Percentiles rank a stretch among this genome's conserved stretches.
These are phyloP conservation scores for Blastobotrys elegans DNA, from an alignment of 1,139 yeast species.

Conservation along the genomic window DNA sequence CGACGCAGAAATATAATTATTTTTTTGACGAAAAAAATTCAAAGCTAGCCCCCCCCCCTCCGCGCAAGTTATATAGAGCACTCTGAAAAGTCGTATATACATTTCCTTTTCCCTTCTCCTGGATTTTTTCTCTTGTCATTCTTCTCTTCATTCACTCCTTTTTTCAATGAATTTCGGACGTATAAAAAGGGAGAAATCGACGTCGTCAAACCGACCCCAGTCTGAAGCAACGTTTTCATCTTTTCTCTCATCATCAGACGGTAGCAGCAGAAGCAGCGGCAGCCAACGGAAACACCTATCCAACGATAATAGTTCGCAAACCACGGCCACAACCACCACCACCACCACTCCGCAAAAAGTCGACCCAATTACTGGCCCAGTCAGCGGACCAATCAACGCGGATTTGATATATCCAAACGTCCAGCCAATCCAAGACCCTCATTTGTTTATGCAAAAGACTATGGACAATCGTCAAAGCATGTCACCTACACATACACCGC, in stretches of 20 bases:
- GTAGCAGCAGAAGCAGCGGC: not conserved
- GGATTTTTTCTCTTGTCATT: no score
- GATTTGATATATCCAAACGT: slow-evolving; percentile 14
- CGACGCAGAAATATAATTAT: no score
- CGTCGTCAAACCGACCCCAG: not conserved
- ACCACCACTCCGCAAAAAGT: slow-evolving; percentile 1
- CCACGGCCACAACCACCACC: not conserved
- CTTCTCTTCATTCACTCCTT: no score
- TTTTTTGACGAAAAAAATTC: no score
- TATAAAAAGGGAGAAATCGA: not conserved
- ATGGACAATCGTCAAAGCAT: not conserved
- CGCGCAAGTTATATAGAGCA: no score
- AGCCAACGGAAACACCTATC: not conserved
- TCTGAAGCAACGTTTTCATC: not conserved
- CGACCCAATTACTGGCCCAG: slow-evolving; percentile 11
- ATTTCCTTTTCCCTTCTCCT: no score
- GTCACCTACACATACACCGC: no score
- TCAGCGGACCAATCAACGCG: slow-evolving; percentile 12
- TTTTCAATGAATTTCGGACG: no score
- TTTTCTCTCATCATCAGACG: no score
- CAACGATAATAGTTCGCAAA: not conserved
- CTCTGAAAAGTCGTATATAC: no score
- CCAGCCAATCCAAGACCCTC: slow-evolving; percentile 7
- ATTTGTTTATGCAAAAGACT: not conserved
- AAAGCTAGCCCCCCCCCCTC: no score